Conservation (phyloP, 2,329 filamentous ascomycete species). For the Elsinoe ampelina region DNA sequence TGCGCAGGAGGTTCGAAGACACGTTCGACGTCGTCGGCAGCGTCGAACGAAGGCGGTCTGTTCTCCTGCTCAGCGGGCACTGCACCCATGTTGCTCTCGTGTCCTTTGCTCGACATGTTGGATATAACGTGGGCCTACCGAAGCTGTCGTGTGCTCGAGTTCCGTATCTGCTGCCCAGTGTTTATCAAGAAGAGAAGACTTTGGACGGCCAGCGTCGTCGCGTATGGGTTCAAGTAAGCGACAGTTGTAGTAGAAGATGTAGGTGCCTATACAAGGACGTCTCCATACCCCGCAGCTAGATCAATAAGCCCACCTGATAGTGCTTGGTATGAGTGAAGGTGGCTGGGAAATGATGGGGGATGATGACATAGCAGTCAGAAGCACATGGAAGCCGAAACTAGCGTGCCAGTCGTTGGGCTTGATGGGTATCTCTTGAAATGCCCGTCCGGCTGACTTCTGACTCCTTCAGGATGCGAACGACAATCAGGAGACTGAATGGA, state of each 20-base stretch:
- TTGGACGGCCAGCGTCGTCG: slow-evolving; percentile 7
- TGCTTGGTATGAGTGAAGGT: slow-evolving; percentile 1
- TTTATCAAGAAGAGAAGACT: background rate
- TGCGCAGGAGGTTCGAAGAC: slow-evolving; percentile 60
- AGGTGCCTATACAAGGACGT: background rate
- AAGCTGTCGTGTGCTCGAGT: background rate
- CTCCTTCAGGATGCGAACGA: background rate
- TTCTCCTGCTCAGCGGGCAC: background rate
- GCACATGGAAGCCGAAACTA: slow-evolving; percentile 13
- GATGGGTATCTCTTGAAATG: no score
- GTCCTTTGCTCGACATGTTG: background rate
- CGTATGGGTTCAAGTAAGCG: background rate
- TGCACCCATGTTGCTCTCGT: background rate
- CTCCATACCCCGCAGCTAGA: slow-evolving; percentile 8
- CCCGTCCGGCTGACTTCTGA: background rate
- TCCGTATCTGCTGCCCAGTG: background rate
- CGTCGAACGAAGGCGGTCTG: slow-evolving; percentile 18
- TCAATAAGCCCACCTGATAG: background rate
- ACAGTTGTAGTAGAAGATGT: background rate
- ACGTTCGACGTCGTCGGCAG: slow-evolving; percentile 32
- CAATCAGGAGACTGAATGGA: background rate
- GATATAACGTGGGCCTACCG: background rate
- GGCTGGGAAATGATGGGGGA: slow-evolving; percentile 7
- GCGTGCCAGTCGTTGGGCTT: no score
- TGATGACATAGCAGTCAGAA: slow-evolving; percentile 13